These are phyloP conservation scores for Psilocybe azurescens DNA, from an alignment of 768 basidiomycete genomes.

Conservation along the genomic window DNA sequence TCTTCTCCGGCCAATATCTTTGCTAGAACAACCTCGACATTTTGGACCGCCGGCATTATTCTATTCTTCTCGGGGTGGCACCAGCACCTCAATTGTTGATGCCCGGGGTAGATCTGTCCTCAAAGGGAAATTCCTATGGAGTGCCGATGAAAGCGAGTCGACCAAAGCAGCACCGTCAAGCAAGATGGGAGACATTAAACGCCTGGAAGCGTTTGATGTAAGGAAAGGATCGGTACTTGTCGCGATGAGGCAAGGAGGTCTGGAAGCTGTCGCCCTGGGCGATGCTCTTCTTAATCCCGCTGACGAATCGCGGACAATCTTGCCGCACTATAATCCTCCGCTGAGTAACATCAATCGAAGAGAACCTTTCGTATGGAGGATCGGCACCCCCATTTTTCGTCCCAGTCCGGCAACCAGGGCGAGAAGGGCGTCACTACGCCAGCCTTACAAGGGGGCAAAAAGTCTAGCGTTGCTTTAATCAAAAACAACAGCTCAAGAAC, in stretches of 20 bases:
- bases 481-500: constrained; percentile 60
- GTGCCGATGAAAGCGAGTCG: constrained; percentile 61
- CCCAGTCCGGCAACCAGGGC: constrained; percentile 15
- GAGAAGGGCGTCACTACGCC: constrained; percentile 16
- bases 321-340: constrained; percentile 76
- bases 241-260: constrained; percentile 85
- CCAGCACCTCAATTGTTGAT: constrained; percentile 88
- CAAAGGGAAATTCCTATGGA: constrained; percentile 83
- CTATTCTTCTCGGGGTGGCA: constrained; percentile 88
- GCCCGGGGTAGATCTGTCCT: constrained; percentile 85
- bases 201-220: constrained; percentile 83
- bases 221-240: constrained; percentile 78
- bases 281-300: constrained; percentile 83
- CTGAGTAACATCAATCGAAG: constrained; percentile 69
- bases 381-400: constrained; percentile 69
- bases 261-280: constrained; percentile 80
- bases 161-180: constrained; percentile 37
- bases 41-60: constrained; percentile 89
- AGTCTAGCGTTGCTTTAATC: constrained; percentile 39
- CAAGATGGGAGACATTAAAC: constrained; percentile 82
- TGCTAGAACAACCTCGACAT: constrained; percentile 78
- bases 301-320: constrained; percentile 72
- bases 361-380: constrained; percentile 82
- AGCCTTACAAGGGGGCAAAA: constrained; percentile 21
- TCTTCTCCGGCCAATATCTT: constrained; percentile 73